Percentiles rank a stretch among this genome's conserved stretches.
Evolutionary conservation across 1,284 basidiomycete species (phyloP).

Genomic region (Tetrapyrgos nigripes): DNA sequence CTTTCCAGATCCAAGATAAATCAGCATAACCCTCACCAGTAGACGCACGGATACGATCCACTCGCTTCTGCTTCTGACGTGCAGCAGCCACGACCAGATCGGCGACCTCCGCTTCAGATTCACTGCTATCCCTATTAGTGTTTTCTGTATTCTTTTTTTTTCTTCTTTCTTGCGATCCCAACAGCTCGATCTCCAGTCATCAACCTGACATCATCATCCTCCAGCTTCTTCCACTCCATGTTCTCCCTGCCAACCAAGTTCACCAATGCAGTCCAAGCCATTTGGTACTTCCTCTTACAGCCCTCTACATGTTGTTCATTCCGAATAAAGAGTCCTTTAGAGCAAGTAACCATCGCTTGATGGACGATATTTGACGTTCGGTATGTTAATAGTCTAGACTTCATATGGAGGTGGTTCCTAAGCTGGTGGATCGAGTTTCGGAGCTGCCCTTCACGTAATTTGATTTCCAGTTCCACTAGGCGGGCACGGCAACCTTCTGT

Average conservation of each 20-base stretch:
- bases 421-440: neutral
- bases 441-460: constrained; percentile 6
- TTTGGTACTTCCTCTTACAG: neutral
- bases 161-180: neutral
- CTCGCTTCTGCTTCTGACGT: neutral
- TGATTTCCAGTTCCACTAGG: neutral
- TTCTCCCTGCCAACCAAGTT: neutral
- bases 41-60: neutral
- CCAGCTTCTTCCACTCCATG: neutral
- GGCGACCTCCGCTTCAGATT: neutral
- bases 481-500: neutral
- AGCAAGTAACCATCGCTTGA: constrained; percentile 2
- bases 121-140: neutral
- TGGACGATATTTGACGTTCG: constrained; percentile 1
- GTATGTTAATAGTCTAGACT: too few relatives aligned
- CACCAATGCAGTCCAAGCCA: neutral
- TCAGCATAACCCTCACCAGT: neutral
- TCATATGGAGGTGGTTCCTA: constrained; percentile 5
- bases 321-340: constrained; percentile 1
- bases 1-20: constrained; percentile 4
- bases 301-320: constrained; percentile 5
- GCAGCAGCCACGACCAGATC: too few relatives aligned
- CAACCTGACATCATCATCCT: neutral
- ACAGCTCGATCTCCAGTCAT: neutral
- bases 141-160: neutral